These are phyloP conservation scores for Cyberlindnera xylosilytica DNA, from an alignment of 805 yeast species.

Conservation along the genomic window DNA sequence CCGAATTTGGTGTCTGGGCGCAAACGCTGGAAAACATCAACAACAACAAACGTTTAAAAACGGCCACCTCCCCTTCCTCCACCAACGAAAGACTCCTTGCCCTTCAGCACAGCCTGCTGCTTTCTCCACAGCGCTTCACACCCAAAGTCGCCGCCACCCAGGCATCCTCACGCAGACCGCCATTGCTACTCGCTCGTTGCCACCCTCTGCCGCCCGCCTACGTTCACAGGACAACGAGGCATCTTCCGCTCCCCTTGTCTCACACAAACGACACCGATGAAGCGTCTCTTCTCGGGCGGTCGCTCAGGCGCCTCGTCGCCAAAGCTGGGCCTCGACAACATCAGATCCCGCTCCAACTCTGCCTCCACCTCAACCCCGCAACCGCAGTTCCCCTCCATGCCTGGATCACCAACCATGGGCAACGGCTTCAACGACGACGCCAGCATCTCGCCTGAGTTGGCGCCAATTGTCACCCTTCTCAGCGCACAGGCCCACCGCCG, in stretches of 20 bases:
- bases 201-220: no score
- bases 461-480: conserved; percentile 70
- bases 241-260: no score
- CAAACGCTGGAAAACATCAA: background rate
- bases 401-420: conserved; percentile 1
- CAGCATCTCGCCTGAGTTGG: conserved; percentile 36
- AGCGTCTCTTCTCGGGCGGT: conserved; percentile 24
- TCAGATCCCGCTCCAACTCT: conserved; percentile 22
- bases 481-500: conserved; percentile 74
- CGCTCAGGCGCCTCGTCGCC: conserved; percentile 22
- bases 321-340: conserved; percentile 2
- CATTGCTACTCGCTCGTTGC: no score
- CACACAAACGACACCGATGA: conserved; percentile 13
- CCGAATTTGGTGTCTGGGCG: background rate
- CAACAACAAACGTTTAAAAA: background rate
- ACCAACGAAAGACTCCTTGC: no score
- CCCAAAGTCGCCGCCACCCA: no score
- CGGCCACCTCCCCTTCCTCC: no score
- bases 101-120: background rate
- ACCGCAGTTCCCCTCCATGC: conserved; percentile 1
- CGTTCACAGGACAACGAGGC: conserved; percentile 1
- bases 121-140: background rate
- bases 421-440: conserved; percentile 15
- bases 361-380: conserved; percentile 4
- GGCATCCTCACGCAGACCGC: no score